Percentiles rank a stretch among this genome's conserved stretches.
phyloP scores from a whole-genome alignment of 169 alveolate species.

The Plasmodium relictum region DNA sequence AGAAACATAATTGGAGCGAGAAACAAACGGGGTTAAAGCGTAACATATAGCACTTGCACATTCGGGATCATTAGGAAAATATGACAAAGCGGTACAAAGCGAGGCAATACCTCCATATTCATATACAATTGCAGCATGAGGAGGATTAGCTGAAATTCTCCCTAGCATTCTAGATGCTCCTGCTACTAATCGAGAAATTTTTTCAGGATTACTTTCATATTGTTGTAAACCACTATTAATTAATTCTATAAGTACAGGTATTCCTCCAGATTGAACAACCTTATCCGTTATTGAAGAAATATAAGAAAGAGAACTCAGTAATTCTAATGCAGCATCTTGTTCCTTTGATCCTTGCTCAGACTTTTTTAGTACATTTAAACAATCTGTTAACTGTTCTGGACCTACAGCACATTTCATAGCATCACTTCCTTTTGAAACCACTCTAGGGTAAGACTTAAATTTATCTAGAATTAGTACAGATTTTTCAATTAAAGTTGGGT shows the following conservation, averaged over 20 bases:
- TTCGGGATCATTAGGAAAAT: conserved; percentile 86
- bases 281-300: conserved; percentile 92
- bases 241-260: conserved; percentile 90
- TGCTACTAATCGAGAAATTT: conserved; percentile 86
- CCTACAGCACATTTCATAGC: conserved; percentile 90
- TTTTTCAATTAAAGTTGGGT: conserved; percentile 68
- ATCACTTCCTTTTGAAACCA: conserved; percentile 90
- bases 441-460: conserved; percentile 81
- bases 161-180: conserved; percentile 93
- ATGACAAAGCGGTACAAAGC: conserved; percentile 90
- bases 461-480: conserved; percentile 81
- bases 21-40: conserved; percentile 89
- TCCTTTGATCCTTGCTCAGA: conserved; percentile 89
- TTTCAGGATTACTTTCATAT: conserved; percentile 87
- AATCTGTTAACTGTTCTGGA: conserved; percentile 90
- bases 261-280: conserved; percentile 92
- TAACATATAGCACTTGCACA: conserved; percentile 89
- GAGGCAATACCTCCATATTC: conserved; percentile 91
- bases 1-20: conserved; percentile 82
- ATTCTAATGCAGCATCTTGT: conserved; percentile 91
- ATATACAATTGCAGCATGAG: conserved; percentile 90
- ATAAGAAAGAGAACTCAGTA: conserved; percentile 92
- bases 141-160: conserved; percentile 88
- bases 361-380: conserved; percentile 89
- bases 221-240: conserved; percentile 89